Conservation (phyloP, 495 filamentous ascomycete species). For the Penicillium tannophilum region DNA sequence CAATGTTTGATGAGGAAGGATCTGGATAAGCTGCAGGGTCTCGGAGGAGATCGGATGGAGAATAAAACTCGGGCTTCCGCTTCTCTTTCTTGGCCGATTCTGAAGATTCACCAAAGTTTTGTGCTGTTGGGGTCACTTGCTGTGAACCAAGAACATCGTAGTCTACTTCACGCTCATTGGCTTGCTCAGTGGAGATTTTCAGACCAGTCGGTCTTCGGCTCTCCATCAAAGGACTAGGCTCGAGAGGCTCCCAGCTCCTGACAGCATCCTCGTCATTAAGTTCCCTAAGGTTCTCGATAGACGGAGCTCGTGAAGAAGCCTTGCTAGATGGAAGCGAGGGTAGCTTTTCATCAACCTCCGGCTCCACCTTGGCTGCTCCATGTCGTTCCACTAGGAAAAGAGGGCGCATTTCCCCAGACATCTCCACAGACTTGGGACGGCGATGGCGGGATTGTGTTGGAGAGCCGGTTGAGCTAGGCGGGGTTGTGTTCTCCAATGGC, state of each 20-base stretch:
- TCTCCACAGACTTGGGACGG: slow-evolving; percentile 49
- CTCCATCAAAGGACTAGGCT: slow-evolving; percentile 25
- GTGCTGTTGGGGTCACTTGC: slow-evolving; percentile 30
- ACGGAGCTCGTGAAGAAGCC: slow-evolving; percentile 45
- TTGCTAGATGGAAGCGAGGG: slow-evolving; percentile 56
- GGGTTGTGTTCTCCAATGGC: slow-evolving; percentile 31
- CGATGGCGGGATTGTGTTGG: slow-evolving; percentile 40
- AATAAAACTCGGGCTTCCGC: slow-evolving; percentile 49
- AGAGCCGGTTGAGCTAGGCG: slow-evolving; percentile 29
- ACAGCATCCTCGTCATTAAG: slow-evolving; percentile 33
- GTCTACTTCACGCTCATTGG: slow-evolving; percentile 15
- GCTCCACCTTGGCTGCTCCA: slow-evolving; percentile 42
- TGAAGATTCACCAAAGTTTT: slow-evolving; percentile 9
- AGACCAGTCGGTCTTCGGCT: slow-evolving; percentile 23
- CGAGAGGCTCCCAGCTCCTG: slow-evolving; percentile 36
- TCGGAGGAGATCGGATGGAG: slow-evolving; percentile 46
- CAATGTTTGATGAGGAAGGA: slow-evolving; percentile 25
- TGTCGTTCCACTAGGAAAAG: slow-evolving; percentile 54
- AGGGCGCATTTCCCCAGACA: slow-evolving; percentile 50
- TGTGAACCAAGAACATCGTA: slow-evolving; percentile 29
- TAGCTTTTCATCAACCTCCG: slow-evolving; percentile 38
- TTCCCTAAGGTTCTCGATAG: slow-evolving; percentile 43
- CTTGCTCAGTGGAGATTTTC: slow-evolving; percentile 25
- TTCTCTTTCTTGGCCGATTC: slow-evolving; percentile 30
- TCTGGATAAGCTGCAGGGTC: slow-evolving; percentile 33